phyloP scores from a whole-genome alignment of 2,329 filamentous ascomycete genomes.

The Stenocarpella maydis region DNA sequence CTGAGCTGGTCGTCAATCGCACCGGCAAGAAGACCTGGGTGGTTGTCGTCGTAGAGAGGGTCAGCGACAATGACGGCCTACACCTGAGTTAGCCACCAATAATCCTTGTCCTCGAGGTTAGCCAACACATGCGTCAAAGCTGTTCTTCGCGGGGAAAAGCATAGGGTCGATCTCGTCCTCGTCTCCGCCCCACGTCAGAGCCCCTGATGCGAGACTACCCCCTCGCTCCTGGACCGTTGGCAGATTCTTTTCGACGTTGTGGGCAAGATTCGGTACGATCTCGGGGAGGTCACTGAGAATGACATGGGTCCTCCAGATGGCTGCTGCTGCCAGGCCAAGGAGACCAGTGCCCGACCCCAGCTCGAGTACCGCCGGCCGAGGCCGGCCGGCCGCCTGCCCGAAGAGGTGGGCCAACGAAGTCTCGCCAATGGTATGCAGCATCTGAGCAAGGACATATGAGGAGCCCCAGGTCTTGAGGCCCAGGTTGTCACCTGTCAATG shows the following conservation, averaged over 20 bases:
- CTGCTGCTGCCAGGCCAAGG: conserved; percentile 85
- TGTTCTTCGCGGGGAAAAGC: conserved; percentile 54
- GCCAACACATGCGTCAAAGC: conserved; percentile 57
- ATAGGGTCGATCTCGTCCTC: conserved; percentile 55
- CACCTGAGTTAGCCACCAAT: conserved; percentile 21
- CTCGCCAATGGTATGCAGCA: conserved; percentile 62
- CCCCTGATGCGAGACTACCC: conserved; percentile 67
- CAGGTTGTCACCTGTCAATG: conserved; percentile 85
- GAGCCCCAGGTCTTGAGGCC: conserved; percentile 97
- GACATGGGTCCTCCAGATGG: conserved; percentile 71
- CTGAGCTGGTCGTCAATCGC: conserved; percentile 75
- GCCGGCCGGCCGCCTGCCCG: conserved; percentile 44
- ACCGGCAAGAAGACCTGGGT: conserved; percentile 76
- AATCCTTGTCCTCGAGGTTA: conserved; percentile 27
- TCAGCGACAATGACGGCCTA: conserved; percentile 85
- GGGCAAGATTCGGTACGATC: conserved; percentile 83
- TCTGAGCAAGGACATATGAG: conserved; percentile 82
- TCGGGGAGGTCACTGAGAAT: conserved; percentile 82
- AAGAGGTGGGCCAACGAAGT: conserved; percentile 57
- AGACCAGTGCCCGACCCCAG: conserved; percentile 91
- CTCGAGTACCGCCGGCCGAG: conserved; percentile 66
- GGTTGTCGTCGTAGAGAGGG: conserved; percentile 84
- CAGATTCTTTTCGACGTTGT: conserved; percentile 74
- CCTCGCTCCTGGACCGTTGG: conserved; percentile 61
- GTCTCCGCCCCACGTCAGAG: conserved; percentile 77